phyloP scores from a whole-genome alignment of 148 eudicot species.

The Camellia japonica region DNA sequence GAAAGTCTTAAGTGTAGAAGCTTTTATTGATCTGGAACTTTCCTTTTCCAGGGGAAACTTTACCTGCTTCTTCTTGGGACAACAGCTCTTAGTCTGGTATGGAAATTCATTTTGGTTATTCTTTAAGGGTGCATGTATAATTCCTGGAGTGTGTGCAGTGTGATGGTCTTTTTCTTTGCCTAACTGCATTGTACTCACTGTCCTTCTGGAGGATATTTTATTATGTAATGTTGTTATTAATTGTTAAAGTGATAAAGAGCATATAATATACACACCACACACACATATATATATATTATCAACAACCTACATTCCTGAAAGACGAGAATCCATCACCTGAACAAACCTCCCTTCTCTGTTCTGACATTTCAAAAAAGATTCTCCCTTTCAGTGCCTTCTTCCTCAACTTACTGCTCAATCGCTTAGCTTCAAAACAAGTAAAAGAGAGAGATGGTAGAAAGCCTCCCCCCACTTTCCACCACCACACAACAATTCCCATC shows the following conservation, averaged over 20 bases:
- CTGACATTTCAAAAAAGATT: no score
- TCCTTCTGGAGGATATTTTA: background rate
- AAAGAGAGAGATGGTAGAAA: no score
- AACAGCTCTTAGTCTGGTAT: slow-evolving; percentile 92
- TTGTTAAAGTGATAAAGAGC: background rate
- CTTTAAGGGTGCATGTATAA: background rate
- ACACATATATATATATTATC: no score
- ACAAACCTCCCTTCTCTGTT: no score
- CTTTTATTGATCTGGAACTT: background rate
- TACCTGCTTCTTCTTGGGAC: slow-evolving; percentile 86
- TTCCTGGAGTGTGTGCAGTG: background rate
- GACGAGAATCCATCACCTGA: no score
- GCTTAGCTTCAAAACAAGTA: no score
- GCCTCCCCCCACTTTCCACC: no score
- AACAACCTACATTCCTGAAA: no score
- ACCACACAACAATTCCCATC: no score
- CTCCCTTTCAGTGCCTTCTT: no score
- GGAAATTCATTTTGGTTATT: slow-evolving; percentile 23
- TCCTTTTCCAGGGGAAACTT: slow-evolving; percentile 64
- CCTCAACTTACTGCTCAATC: no score
- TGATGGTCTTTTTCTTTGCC: background rate
- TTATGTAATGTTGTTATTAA: background rate
- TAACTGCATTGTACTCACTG: background rate
- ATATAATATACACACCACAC: background rate
- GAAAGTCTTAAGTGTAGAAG: background rate